phyloP scores from a whole-genome alignment of 139 green algal genomes.

The Coelastrella sp. region DNA sequence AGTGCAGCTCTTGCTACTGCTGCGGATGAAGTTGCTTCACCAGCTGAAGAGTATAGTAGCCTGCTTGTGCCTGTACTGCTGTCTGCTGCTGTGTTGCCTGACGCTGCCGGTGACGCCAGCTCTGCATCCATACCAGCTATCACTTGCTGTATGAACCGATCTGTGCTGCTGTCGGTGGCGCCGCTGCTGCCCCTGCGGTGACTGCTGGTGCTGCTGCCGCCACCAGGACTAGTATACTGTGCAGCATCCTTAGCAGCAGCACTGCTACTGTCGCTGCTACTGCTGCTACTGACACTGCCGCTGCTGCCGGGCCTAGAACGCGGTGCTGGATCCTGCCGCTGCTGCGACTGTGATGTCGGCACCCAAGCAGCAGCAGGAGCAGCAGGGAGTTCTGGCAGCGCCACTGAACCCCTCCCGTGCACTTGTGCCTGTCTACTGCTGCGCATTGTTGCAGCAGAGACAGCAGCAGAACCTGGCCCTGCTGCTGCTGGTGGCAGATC shows the following conservation, averaged over 20 bases:
- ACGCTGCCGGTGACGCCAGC: not conserved
- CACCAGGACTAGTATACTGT: not conserved
- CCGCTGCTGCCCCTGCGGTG: not conserved
- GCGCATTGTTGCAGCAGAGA: too few species aligned
- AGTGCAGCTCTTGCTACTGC: not conserved
- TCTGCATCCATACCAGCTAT: not conserved
- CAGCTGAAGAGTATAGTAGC: not conserved
- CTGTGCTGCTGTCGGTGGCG: slow-evolving; percentile 12
- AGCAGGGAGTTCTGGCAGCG: too few species aligned
- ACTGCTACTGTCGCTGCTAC: not conserved
- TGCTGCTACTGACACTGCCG: not conserved
- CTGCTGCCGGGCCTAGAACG: not conserved
- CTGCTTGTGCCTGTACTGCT: slow-evolving; percentile 6
- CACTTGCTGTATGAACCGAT: not conserved
- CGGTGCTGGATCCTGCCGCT: not conserved
- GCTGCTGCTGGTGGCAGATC: not conserved
- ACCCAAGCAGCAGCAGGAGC: not conserved
- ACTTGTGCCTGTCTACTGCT: too few species aligned
- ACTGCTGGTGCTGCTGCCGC: not conserved
- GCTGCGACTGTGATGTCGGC: not conserved
- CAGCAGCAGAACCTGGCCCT: not conserved
- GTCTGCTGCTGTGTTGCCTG: not conserved
- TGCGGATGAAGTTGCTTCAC: not conserved
- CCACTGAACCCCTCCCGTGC: too few species aligned
- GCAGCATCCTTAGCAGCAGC: not conserved